Evolutionary conservation across 768 basidiomycete genomes (phyloP).

Genomic region (Daedalea quercina): DNA sequence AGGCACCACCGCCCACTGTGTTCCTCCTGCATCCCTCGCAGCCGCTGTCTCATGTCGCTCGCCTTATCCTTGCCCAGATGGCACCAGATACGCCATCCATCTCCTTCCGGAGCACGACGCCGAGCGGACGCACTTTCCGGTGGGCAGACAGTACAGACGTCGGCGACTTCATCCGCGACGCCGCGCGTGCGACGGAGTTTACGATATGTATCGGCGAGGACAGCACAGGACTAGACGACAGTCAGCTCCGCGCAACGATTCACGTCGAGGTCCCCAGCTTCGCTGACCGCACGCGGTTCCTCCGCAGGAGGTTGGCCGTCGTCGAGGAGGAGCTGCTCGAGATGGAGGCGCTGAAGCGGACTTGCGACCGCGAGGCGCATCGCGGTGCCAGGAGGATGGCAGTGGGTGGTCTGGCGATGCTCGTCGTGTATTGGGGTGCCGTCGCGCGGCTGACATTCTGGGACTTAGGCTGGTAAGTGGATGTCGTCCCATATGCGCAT

Average conservation of each 20-base stretch:
- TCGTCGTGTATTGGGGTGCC: constrained; percentile 57
- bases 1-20: constrained; percentile 37
- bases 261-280: constrained; percentile 58
- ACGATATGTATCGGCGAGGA: constrained; percentile 32
- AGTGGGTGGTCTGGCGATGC: constrained; percentile 48
- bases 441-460: constrained; percentile 62
- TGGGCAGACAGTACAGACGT: constrained; percentile 63
- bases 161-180: constrained; percentile 59
- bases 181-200: constrained; percentile 48
- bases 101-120: constrained; percentile 38
- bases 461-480: constrained; percentile 44
- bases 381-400: constrained; percentile 52
- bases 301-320: constrained; percentile 38
- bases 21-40: constrained; percentile 66
- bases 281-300: constrained; percentile 52
- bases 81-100: constrained; percentile 28
- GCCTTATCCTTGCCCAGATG: constrained; percentile 45
- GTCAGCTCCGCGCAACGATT: constrained; percentile 22
- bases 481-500: neutral
- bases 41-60: constrained; percentile 56
- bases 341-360: constrained; percentile 49
- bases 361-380: constrained; percentile 52
- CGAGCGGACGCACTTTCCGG: constrained; percentile 27
- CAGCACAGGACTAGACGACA: neutral
- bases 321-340: constrained; percentile 37